These are phyloP conservation scores for Chloranthus sessilifolius DNA, from an alignment of 164 flowering plant genomes.

Conservation along the genomic window DNA sequence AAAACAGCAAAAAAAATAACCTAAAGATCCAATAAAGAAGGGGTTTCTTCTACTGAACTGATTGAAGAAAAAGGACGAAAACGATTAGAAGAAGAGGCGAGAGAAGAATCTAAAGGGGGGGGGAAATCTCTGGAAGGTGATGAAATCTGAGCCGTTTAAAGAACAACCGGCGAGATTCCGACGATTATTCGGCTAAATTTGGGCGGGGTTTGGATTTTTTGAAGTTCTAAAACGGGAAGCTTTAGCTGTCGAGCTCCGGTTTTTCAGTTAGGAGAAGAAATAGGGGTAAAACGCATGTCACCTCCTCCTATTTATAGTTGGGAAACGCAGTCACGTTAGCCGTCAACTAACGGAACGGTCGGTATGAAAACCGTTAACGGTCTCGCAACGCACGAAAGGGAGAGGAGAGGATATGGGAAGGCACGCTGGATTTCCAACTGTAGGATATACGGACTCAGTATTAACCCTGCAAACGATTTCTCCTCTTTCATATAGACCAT, in stretches of 20 bases:
- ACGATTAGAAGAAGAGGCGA: too few species aligned
- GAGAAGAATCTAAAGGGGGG: too few species aligned
- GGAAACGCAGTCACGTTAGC: constrained; percentile 5
- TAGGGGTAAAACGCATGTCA: not conserved
- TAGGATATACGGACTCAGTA: not conserved
- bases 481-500: not conserved
- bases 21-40: not conserved
- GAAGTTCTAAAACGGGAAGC: constrained; percentile 9
- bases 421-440: constrained; percentile 1
- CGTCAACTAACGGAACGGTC: constrained; percentile 14
- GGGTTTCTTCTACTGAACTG: not conserved
- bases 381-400: not conserved
- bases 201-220: constrained; percentile 5
- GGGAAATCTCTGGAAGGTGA: constrained; percentile 3
- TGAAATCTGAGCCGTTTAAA: too few species aligned
- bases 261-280: constrained; percentile 15
- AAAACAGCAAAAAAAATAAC: too few species aligned
- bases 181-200: constrained; percentile 2
- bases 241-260: constrained; percentile 4
- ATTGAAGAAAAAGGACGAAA: too few species aligned
- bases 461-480: not conserved
- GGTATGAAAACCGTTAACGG: constrained; percentile 10
- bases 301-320: constrained; percentile 10
- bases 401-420: not conserved
- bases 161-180: not conserved